phyloP scores from a whole-genome alignment of 306 rosid species.

The Trifolium subterraneum region DNA sequence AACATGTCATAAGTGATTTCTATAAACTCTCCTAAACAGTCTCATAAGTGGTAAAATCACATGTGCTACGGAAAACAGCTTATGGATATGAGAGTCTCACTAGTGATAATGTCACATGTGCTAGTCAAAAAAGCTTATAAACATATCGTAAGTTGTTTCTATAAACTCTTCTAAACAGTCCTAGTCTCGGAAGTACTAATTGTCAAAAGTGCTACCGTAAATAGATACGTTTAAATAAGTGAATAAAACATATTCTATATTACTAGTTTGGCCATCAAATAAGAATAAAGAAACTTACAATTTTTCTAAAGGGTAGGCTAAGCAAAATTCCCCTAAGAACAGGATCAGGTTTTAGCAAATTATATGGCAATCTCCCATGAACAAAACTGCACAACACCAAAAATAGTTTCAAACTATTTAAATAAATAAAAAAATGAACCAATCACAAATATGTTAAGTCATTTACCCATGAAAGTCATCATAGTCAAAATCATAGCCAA shows the following conservation, averaged over 20 bases:
- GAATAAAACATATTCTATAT: neutral
- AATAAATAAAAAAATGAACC: neutral
- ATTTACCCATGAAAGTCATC: conserved; percentile 85
- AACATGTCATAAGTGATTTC: neutral
- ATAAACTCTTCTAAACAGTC: no score
- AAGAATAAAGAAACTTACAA: conserved; percentile 55
- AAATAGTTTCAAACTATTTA: conserved; percentile 13
- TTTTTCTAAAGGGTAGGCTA: conserved; percentile 71
- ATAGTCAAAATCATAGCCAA: conserved; percentile 73
- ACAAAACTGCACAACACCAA: conserved; percentile 59
- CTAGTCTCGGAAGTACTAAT: no score
- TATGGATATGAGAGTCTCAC: neutral
- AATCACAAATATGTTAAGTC: conserved; percentile 17
- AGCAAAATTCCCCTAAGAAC: conserved; percentile 71
- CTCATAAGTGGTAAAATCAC: no score
- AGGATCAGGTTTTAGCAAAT: conserved; percentile 75
- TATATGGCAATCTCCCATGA: conserved; percentile 87
- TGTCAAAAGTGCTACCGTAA: neutral
- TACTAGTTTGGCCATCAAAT: conserved; percentile 1
- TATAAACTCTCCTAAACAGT: no score
- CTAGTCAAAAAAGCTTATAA: no score
- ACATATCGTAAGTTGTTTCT: neutral
- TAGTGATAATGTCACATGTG: no score
- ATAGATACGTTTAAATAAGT: neutral
- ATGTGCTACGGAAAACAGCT: no score